Percentiles rank a stretch among this genome's conserved stretches.
phyloP scores from a whole-genome alignment of 225 moss, liverwort and hornwort species.

The Anthoceros angustus region DNA sequence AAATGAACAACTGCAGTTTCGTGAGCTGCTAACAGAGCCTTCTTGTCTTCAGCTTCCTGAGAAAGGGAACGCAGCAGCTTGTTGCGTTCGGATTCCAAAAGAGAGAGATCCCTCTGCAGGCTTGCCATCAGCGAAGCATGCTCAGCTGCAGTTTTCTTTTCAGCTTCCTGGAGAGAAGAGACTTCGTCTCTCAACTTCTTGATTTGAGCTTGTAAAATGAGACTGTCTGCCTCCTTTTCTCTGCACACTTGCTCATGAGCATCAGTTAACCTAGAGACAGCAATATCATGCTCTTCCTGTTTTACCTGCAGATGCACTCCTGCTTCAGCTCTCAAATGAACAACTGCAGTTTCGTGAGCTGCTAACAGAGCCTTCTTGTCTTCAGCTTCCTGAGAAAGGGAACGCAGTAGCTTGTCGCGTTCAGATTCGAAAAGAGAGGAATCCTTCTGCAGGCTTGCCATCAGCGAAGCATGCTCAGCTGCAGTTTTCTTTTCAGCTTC shows the following conservation, averaged over 20 bases:
- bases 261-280: background rate
- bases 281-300: background rate
- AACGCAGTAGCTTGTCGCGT: too few relatives aligned
- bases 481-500: background rate
- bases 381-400: background rate
- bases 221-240: background rate
- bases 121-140: background rate
- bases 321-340: background rate
- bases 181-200: background rate
- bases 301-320: background rate
- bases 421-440: background rate
- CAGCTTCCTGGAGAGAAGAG: background rate
- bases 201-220: background rate
- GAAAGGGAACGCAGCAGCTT: background rate
- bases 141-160: background rate
- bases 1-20: background rate
- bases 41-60: background rate
- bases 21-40: background rate
- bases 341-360: background rate
- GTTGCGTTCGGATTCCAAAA: too few relatives aligned
- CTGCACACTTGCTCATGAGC: background rate
- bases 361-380: background rate
- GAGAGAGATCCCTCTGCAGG: background rate
- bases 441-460: background rate
- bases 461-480: background rate